Conservation (phyloP, 2,329 filamentous ascomycete species). For the Aspergillus vadensis region DNA sequence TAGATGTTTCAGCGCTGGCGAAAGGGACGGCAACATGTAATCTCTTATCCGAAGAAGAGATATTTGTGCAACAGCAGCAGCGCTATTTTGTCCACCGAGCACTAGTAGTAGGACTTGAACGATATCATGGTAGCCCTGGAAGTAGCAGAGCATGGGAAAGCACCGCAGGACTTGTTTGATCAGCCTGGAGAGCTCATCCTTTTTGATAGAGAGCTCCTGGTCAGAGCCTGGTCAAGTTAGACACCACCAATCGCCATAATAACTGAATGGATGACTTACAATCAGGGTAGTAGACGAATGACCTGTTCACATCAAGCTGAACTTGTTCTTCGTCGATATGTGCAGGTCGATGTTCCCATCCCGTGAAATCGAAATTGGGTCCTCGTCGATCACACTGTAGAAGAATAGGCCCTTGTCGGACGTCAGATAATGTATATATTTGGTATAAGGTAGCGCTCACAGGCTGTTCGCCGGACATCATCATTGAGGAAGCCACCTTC, state of each 20-base stretch:
- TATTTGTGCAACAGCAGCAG: conserved; percentile 71
- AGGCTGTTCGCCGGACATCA: conserved; percentile 70
- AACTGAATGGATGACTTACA: conserved; percentile 54
- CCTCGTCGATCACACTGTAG: conserved; percentile 42
- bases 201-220: conserved; percentile 69
- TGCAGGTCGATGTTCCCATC: conserved; percentile 66
- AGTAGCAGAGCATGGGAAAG: conserved; percentile 86
- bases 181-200: conserved; percentile 73
- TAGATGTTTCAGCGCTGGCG: conserved; percentile 81
- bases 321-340: conserved; percentile 92
- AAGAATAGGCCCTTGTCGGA: conserved; percentile 50
- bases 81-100: conserved; percentile 64
- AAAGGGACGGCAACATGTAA: conserved; percentile 91
- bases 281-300: conserved; percentile 95
- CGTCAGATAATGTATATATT: conserved; percentile 17
- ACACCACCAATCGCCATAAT: not conserved
- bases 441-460: conserved; percentile 57
- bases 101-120: conserved; percentile 93
- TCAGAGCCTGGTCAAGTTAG: conserved; percentile 60
- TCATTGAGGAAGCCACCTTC: conserved; percentile 69
- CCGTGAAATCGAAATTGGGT: conserved; percentile 21
- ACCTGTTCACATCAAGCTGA: conserved; percentile 84
- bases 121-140: conserved; percentile 98
- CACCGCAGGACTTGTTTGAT: conserved; percentile 79
- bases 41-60: conserved; percentile 90